Percentiles rank a stretch among this genome's conserved stretches.
phyloP scores from a whole-genome alignment of 2,329 filamentous ascomycete species.

The Westerdykella aurantiaca region DNA sequence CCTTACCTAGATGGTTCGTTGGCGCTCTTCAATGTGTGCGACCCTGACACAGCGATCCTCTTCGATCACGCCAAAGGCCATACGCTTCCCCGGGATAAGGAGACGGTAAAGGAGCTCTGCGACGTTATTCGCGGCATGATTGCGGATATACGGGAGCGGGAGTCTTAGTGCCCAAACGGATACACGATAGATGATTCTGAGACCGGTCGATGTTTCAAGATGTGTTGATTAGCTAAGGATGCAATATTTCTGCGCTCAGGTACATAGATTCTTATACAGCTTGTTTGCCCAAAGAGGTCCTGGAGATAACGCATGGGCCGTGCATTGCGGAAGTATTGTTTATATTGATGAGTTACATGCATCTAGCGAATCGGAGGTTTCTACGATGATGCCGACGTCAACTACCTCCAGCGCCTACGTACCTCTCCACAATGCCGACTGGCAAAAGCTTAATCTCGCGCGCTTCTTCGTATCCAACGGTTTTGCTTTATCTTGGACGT shows the following conservation, averaged over 20 bases:
- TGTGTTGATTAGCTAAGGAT: neutral
- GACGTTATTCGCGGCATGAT: constrained; percentile 25
- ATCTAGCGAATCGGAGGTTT: constrained; percentile 3
- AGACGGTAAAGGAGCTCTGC: constrained; percentile 28
- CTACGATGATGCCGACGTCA: neutral
- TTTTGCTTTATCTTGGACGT: too few species aligned
- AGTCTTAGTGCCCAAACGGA: neutral
- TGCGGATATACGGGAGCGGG: constrained; percentile 9
- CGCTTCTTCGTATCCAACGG: neutral
- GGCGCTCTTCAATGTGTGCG: constrained; percentile 58
- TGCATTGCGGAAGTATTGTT: constrained; percentile 2
- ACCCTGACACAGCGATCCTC: constrained; percentile 54
- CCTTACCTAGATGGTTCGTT: constrained; percentile 57
- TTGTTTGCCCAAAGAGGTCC: neutral
- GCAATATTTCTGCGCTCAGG: too few species aligned
- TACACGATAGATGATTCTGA: too few species aligned
- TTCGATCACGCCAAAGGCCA: constrained; percentile 63
- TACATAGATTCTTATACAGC: too few species aligned
- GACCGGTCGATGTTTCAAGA: neutral
- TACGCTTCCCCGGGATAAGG: constrained; percentile 46
- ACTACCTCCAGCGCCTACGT: neutral
- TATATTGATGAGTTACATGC: neutral
- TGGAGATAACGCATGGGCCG: neutral
- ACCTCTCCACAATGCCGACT: too few species aligned
- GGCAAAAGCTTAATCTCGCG: neutral